phyloP scores from a whole-genome alignment of 176 grass and related monocot genomes.

The Carex littledalei region DNA sequence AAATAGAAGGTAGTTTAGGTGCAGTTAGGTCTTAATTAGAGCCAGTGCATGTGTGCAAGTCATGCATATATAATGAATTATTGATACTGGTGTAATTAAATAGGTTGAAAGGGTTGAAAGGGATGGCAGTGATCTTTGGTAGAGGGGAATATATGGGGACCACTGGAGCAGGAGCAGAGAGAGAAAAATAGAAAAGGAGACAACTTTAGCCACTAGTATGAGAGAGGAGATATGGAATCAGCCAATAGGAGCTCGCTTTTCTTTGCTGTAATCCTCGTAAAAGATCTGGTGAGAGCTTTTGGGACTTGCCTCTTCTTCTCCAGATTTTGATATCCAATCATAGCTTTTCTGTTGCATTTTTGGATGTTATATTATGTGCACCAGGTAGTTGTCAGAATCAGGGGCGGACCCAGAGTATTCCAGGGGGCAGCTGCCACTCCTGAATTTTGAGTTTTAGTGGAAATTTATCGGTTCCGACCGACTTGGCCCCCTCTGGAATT shows the following conservation, averaged over 20 bases:
- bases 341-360: not conserved
- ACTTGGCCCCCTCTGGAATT: too few species aligned
- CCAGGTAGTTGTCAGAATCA: not conserved
- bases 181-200: not conserved
- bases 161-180: not conserved
- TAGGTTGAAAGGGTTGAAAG: not conserved
- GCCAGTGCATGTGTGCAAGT: not conserved
- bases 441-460: too few species aligned
- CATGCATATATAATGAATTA: conserved; percentile 3
- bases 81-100: not conserved
- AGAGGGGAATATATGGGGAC: conserved; percentile 12
- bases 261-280: conserved; percentile 16
- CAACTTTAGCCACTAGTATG: conserved; percentile 9
- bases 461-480: too few species aligned
- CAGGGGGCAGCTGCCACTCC: too few species aligned
- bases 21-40: not conserved
- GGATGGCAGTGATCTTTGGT: not conserved
- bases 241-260: conserved; percentile 7
- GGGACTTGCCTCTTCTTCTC: conserved; percentile 1
- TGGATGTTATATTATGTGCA: not conserved
- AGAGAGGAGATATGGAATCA: conserved; percentile 17
- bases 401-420: too few species aligned
- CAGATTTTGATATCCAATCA: not conserved
- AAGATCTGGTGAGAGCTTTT: conserved; percentile 21
- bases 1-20: not conserved